These are phyloP conservation scores for Tubosaeta sp. DNA, from an alignment of 768 basidiomycete species.

Conservation along the genomic window DNA sequence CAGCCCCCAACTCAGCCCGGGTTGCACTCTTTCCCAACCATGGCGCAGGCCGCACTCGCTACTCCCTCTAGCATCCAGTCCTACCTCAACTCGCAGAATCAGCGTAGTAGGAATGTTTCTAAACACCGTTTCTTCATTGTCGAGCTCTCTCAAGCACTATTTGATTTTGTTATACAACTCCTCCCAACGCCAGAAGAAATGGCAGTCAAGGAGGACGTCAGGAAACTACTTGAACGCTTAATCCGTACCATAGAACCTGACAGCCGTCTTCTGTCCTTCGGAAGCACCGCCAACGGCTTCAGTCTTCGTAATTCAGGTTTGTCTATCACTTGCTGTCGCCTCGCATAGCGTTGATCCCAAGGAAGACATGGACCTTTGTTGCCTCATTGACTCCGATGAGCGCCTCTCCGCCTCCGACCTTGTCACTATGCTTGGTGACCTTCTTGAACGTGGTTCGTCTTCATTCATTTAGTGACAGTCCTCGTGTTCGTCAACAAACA, in stretches of 20 bases:
- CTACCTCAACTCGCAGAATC: constrained; percentile 32
- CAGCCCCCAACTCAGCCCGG: constrained; percentile 4
- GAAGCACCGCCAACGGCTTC: constrained; percentile 96
- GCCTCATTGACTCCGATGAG: constrained; percentile 86
- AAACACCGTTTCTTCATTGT: constrained; percentile 62
- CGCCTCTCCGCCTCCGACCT: constrained; percentile 80
- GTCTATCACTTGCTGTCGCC: constrained; percentile 15
- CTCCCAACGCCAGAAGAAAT: constrained; percentile 88
- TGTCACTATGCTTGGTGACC: constrained; percentile 88
- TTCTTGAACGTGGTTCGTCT: constrained; percentile 84
- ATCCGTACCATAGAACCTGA: constrained; percentile 93
- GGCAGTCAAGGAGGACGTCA: constrained; percentile 92
- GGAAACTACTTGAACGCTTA: constrained; percentile 91
- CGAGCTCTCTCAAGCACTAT: constrained; percentile 86
- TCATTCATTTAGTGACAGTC: constrained; percentile 3
- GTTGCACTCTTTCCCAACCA: constrained; percentile 5
- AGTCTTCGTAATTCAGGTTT: constrained; percentile 91
- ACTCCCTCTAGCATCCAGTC: constrained; percentile 18
- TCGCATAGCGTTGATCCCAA: constrained; percentile 6
- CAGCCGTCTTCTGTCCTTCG: constrained; percentile 87
- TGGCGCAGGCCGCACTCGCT: constrained; percentile 30
- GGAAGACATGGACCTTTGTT: constrained; percentile 97
- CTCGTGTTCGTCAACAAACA: constrained; percentile 9
- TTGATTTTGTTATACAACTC: constrained; percentile 91
- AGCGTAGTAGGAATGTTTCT: constrained; percentile 34